Base-by-base conservation (phyloP, 169 alveolate genomes). In the Plasmodium ovale region DNA sequence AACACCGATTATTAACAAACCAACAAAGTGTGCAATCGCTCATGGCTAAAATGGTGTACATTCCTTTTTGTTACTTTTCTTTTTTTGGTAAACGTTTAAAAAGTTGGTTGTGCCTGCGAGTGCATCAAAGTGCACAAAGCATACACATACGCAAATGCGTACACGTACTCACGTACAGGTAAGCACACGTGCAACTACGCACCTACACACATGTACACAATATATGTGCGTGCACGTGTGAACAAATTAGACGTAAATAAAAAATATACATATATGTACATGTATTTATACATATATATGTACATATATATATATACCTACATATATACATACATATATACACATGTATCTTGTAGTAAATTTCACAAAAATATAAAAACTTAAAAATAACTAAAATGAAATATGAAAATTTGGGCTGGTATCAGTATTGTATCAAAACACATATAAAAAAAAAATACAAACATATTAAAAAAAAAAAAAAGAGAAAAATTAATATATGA, bases 61-160 rank as follows among this genome's bases (percentile, higher is more conserved):
- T n/a, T n/a, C n/a, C n/a, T n/a, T n/a, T n/a, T n/a, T n/a, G n/a
- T n/a, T n/a, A n/a, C n/a, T 53, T 16, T 67, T 67, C 19, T n/a
- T 51, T 10, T 42, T 27, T 67, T 19, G 35, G 6, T 12, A 67
- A 14, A 67, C 4, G 2, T 21, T 60, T 44, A 25, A 21, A 21
- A 67, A 47, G 62, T 67, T 67, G 19, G 19, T 60, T 3, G 27
- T 12, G 27, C 64, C 23, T 53, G 9, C 14, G 21, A 62, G 70
- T 72, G 87, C 87, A 72, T 58, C n/a, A 10, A 60, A 72, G 87
- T 72, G 87, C 87, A 72, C 31, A 35, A 31, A 60, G 19, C 35
- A 25, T 60, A 56, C 49, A 72, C 70, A 56, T n/a, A 27, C 25
- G 53, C n/a, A 68, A 71, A 59, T n/a, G 77, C 29, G 53, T 23